Percentiles rank a stretch among this genome's conserved stretches.
These are phyloP conservation scores for Phylloporus arenicola DNA, from an alignment of 768 basidiomycete species.

Conservation along the genomic window DNA sequence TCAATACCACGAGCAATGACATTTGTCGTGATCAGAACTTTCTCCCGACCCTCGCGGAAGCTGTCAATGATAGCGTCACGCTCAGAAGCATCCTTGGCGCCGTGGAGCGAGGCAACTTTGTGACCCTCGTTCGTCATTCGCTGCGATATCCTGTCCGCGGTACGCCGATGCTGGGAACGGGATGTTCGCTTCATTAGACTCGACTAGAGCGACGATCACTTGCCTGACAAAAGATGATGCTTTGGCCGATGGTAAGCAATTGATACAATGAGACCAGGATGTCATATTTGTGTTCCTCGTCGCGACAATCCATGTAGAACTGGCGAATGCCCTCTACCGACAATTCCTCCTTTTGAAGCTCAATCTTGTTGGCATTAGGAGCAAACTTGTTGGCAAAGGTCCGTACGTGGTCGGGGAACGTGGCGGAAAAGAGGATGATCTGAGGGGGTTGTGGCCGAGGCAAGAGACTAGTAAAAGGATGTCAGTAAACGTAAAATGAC, in stretches of 20 bases:
- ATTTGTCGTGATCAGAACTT: constrained; percentile 97
- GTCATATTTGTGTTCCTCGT: constrained; percentile 93
- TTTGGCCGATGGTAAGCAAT: constrained; percentile 91
- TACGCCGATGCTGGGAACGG: constrained; percentile 66
- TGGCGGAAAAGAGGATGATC: constrained; percentile 96
- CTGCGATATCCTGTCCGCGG: constrained; percentile 86
- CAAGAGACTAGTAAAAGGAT: constrained; percentile 43
- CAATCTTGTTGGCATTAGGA: constrained; percentile 92
- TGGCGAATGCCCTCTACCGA: constrained; percentile 93
- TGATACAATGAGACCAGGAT: constrained; percentile 87
- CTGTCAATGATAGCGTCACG: constrained; percentile 91
- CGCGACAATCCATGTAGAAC: constrained; percentile 94
- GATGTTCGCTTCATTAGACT: neutral
- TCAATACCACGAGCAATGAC: constrained; percentile 98
- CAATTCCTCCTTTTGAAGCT: constrained; percentile 89
- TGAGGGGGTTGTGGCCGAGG: constrained; percentile 57
- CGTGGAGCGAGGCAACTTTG: constrained; percentile 93
- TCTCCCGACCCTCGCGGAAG: constrained; percentile 94
- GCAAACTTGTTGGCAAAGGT: constrained; percentile 91
- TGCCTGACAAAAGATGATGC: constrained; percentile 97
- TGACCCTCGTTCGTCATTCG: constrained; percentile 93
- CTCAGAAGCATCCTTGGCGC: constrained; percentile 84
- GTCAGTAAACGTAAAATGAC: constrained; percentile 11
- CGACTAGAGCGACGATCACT: constrained; percentile 18
- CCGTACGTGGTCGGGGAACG: constrained; percentile 92